Conservation (phyloP, 176 grass and related monocot genomes). For the Musa beccarii region DNA sequence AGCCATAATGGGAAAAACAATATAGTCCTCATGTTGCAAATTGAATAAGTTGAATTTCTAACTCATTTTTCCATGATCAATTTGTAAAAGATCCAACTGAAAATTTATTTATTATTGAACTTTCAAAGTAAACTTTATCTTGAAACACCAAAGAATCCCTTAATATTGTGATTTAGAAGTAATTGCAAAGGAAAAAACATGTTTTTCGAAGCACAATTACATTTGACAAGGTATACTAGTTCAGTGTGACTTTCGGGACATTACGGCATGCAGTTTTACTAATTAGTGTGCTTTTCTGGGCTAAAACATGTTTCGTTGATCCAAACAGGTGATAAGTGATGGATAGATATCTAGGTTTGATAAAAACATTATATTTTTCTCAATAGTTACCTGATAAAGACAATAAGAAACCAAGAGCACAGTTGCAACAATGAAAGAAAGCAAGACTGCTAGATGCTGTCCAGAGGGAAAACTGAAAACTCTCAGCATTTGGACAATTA, state of each 20-base stretch:
- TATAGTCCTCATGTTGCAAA: too few relatives aligned
- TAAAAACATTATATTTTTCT: neutral
- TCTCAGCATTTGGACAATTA: conserved; percentile 73
- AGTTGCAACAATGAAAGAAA: conserved; percentile 50
- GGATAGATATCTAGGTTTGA: neutral
- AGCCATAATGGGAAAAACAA: too few relatives aligned
- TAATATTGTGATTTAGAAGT: too few relatives aligned
- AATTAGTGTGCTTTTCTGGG: too few relatives aligned
- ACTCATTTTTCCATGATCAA: too few relatives aligned
- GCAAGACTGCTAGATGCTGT: conserved; percentile 42
- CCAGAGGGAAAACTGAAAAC: conserved; percentile 65
- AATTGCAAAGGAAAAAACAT: too few relatives aligned
- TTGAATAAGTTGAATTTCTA: too few relatives aligned
- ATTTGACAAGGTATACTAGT: neutral
- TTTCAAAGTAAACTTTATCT: too few relatives aligned
- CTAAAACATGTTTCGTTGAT: neutral
- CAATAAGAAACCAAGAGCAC: conserved; percentile 65
- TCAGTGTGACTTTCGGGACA: neutral
- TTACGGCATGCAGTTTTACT: neutral
- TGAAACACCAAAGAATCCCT: too few relatives aligned
- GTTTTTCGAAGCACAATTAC: too few relatives aligned
- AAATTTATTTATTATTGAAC: too few relatives aligned
- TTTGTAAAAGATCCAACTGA: too few relatives aligned
- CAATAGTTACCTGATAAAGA: conserved; percentile 69
- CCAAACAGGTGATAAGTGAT: neutral